Evolutionary conservation across 179 eudicot species (phyloP).

Genomic region (Nepenthes alata): DNA sequence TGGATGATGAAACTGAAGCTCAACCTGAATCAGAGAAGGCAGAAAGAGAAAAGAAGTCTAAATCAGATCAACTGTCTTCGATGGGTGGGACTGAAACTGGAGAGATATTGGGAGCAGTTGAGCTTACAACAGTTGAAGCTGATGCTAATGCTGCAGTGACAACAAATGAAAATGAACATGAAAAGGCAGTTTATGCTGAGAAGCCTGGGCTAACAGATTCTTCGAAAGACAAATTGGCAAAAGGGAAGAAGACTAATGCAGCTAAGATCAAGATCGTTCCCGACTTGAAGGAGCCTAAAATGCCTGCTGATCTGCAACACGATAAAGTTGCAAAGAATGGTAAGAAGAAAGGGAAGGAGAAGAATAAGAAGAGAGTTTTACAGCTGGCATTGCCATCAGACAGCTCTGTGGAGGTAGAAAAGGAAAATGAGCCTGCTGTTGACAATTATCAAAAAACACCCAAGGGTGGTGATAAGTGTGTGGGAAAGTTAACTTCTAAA

Average conservation of each 20-base stretch:
- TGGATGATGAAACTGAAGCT: conserved; percentile 32
- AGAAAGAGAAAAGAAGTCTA: conserved; percentile 2
- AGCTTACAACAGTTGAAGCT: conserved; percentile 2
- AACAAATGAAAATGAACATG: too few species aligned
- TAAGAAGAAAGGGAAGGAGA: too few species aligned
- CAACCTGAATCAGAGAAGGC: conserved; percentile 10
- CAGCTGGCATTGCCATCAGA: conserved; percentile 12
- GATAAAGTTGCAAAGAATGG: too few species aligned
- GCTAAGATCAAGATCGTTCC: conserved; percentile 15
- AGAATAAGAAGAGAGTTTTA: too few species aligned
- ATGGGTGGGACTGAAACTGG: too few species aligned
- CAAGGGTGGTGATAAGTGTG: conserved; percentile 9
- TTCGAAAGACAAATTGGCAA: conserved; percentile 16
- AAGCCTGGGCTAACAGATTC: conserved; percentile 14
- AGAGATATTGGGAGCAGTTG: background rate
- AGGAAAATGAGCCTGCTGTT: conserved; percentile 31
- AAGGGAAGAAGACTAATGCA: conserved; percentile 26
- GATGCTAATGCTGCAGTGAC: conserved; percentile 1
- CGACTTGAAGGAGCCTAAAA: too few species aligned
- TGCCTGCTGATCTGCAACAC: too few species aligned
- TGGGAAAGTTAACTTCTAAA: conserved; percentile 18
- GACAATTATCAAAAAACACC: conserved; percentile 17
- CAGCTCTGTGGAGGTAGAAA: conserved; percentile 12
- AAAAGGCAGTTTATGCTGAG: background rate
- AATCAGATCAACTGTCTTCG: background rate